Percentiles rank a stretch among this genome's conserved stretches.
Evolutionary conservation across 228 moss, liverwort and hornwort species (phyloP).

Genomic region (Sphagnum fallax): DNA sequence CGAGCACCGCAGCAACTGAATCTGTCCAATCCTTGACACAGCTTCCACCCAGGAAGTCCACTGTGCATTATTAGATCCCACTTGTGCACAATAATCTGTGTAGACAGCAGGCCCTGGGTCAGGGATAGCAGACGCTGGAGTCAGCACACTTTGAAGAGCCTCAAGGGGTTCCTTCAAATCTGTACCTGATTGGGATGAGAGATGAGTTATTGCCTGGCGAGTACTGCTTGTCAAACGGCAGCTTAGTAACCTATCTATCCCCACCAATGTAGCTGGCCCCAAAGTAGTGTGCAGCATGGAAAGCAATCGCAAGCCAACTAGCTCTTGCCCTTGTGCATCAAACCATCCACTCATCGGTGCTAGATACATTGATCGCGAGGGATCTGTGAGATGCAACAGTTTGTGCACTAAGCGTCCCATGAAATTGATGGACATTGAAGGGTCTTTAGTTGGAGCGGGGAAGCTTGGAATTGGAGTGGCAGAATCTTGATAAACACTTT

Average conservation of each 20-base stretch:
- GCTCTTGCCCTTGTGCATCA: conserved; percentile 93
- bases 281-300: conserved; percentile 64
- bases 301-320: conserved; percentile 82
- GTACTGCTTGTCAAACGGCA: conserved; percentile 54
- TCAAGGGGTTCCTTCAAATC: conserved; percentile 37
- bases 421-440: conserved; percentile 68
- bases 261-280: conserved; percentile 75
- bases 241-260: conserved; percentile 77
- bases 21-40: conserved; percentile 74
- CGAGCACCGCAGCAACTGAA: conserved; percentile 80
- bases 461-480: conserved; percentile 76
- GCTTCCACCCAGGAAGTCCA: conserved; percentile 71
- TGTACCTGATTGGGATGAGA: conserved; percentile 49
- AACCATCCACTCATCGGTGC: conserved; percentile 99
- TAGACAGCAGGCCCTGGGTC: conserved; percentile 82
- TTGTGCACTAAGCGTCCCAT: conserved; percentile 84
- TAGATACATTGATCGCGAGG: conserved; percentile 86
- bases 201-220: conserved; percentile 51
- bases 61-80: conserved; percentile 32
- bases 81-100: conserved; percentile 51
- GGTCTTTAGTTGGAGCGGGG: conserved; percentile 52
- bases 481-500: conserved; percentile 70
- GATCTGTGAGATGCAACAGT: conserved; percentile 77
- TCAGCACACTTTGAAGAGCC: conserved; percentile 46
- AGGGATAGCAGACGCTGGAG: conserved; percentile 82